Conservation (phyloP, 2,329 filamentous ascomycete species). For the Penicillium sp. region DNA sequence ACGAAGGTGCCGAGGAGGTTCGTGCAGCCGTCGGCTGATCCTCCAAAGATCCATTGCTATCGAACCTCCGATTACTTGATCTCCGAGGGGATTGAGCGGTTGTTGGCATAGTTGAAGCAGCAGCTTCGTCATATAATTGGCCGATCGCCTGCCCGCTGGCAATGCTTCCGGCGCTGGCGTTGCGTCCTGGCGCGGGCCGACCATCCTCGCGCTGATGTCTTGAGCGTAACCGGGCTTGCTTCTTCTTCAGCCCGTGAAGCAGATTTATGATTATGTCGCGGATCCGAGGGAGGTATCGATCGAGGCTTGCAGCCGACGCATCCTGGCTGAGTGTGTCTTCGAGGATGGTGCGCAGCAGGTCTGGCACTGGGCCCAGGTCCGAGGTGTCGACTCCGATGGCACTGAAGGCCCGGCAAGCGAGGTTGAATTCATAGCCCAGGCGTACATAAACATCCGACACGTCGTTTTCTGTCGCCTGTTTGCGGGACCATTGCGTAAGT, state of each 20-base stretch:
- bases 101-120: slow-evolving; percentile 26
- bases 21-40: slow-evolving; percentile 33
- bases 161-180: slow-evolving; percentile 51
- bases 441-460: slow-evolving; percentile 98
- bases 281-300: slow-evolving; percentile 90
- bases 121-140: slow-evolving; percentile 46
- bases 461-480: slow-evolving; percentile 86
- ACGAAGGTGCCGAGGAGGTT: slow-evolving; percentile 30
- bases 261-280: slow-evolving; percentile 98
- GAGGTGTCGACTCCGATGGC: slow-evolving; percentile 95
- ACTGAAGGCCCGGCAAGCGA: slow-evolving; percentile 94
- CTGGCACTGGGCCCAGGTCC: slow-evolving; percentile 93
- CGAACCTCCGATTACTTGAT: slow-evolving; percentile 36
- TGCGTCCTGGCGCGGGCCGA: slow-evolving; percentile 40
- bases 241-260: slow-evolving; percentile 92
- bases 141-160: slow-evolving; percentile 48
- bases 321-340: slow-evolving; percentile 97
- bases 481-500: slow-evolving; percentile 94
- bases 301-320: slow-evolving; percentile 88
- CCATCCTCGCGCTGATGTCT: slow-evolving; percentile 55
- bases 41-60: slow-evolving; percentile 41
- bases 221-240: slow-evolving; percentile 81
- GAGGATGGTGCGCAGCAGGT: slow-evolving; percentile 83
- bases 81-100: slow-evolving; percentile 36
- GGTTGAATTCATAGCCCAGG: slow-evolving; percentile 98